Conservation (phyloP, 371 early-diverging fungal species). For the Mortierella sp. region DNA sequence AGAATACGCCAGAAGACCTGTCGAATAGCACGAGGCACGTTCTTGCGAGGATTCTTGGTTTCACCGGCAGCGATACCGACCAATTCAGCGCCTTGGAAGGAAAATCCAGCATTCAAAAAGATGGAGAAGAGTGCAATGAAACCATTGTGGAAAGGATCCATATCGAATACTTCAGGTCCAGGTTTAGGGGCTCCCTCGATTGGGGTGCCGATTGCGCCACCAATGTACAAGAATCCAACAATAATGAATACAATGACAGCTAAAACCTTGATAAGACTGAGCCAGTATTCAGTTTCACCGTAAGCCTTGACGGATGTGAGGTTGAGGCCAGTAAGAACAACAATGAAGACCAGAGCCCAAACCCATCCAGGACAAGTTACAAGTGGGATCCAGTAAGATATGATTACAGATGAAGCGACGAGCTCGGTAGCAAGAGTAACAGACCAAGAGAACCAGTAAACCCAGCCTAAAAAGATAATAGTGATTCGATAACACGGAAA, state of each 20-base stretch:
- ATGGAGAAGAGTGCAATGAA: constrained; percentile 74
- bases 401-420: constrained; percentile 72
- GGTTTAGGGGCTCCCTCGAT: constrained; percentile 56
- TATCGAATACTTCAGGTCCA: constrained; percentile 60
- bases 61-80: constrained; percentile 85
- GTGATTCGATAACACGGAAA: not conserved
- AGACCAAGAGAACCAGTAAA: constrained; percentile 91
- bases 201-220: constrained; percentile 71
- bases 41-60: constrained; percentile 78
- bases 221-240: constrained; percentile 79
- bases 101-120: constrained; percentile 86
- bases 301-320: constrained; percentile 59
- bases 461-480: constrained; percentile 39
- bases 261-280: constrained; percentile 67
- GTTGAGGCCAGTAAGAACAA: constrained; percentile 53
- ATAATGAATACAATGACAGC: constrained; percentile 78
- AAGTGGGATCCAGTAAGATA: constrained; percentile 82
- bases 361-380: constrained; percentile 57
- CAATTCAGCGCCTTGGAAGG: constrained; percentile 90
- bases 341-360: constrained; percentile 54
- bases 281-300: constrained; percentile 75
- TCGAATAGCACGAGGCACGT: constrained; percentile 80
- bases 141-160: constrained; percentile 83
- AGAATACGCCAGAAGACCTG: constrained; percentile 83
- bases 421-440: constrained; percentile 86